These are phyloP conservation scores for Solanum hybrid DNA, from an alignment of 305 asterid species.

Conservation along the genomic window DNA sequence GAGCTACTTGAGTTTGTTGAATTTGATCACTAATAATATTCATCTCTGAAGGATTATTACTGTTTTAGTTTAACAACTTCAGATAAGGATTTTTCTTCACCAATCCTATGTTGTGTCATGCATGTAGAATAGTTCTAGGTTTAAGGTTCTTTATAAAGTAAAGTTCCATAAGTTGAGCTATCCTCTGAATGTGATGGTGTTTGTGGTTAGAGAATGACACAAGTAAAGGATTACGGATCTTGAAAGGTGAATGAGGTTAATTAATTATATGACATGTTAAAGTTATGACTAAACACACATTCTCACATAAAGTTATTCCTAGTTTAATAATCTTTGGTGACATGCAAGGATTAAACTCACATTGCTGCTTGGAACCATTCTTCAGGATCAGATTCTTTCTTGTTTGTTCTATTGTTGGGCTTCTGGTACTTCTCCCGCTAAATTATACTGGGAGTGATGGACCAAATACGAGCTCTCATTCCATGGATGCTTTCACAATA, in stretches of 20 bases:
- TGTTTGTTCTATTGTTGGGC: slow-evolving; percentile 62
- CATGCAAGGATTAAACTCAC: not conserved
- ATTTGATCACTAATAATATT: not conserved
- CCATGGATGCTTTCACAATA: slow-evolving; percentile 76
- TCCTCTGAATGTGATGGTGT: not conserved
- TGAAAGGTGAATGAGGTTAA: not conserved
- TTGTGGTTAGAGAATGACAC: not conserved
- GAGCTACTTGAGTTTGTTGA: not conserved
- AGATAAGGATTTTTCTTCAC: not conserved
- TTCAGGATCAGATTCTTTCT: slow-evolving; percentile 80
- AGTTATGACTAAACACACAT: not conserved
- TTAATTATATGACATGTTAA: not conserved
- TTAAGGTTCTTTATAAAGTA: not conserved
- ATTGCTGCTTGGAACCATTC: not conserved
- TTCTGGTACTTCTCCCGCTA: slow-evolving; percentile 59
- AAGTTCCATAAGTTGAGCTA: not conserved
- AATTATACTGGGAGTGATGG: slow-evolving; percentile 50
- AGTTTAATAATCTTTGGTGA: not conserved
- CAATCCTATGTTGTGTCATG: not conserved
- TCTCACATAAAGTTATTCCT: not conserved
- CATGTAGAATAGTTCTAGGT: not conserved
- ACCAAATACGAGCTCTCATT: slow-evolving; percentile 24
- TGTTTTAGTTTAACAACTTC: not conserved
- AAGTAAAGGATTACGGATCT: not conserved
- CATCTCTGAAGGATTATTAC: not conserved